A percentile compares a stretch with the other conserved stretches of the same genome.
Conservation (phyloP, 257 asterid species). For the Fraxinus excelsior region DNA sequence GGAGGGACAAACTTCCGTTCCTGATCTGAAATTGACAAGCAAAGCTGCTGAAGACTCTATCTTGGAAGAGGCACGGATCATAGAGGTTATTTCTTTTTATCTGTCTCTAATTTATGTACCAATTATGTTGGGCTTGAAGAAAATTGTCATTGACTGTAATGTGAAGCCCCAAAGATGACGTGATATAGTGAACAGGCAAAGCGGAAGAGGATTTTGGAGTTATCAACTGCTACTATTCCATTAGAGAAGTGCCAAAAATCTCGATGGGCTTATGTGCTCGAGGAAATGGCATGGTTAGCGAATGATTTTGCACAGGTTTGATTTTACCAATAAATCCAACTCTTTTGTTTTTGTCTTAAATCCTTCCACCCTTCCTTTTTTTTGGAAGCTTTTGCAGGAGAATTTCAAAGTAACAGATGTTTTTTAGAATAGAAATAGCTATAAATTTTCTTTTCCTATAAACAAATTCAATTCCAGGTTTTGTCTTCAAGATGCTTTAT, state of each 20-base stretch:
- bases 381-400: not conserved
- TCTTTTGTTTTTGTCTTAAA: not conserved
- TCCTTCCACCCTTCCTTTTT: not conserved
- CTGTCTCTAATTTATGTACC: not conserved
- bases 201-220: slow-evolving; percentile 67
- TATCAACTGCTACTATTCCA: slow-evolving; percentile 53
- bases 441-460: not conserved
- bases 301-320: slow-evolving; percentile 7
- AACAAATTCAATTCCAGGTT: not conserved
- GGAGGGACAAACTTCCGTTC: slow-evolving; percentile 25
- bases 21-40: slow-evolving; percentile 25
- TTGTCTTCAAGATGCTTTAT: not conserved
- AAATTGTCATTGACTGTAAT: slow-evolving; percentile 23
- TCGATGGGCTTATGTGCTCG: slow-evolving; percentile 92
- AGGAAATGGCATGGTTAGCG: slow-evolving; percentile 64
- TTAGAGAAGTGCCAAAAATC: slow-evolving; percentile 45
- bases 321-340: slow-evolving; percentile 8
- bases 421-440: not conserved
- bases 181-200: slow-evolving; percentile 68
- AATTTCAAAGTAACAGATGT: not conserved
- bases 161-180: slow-evolving; percentile 42
- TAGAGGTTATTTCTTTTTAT: slow-evolving; percentile 43
- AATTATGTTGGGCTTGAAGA: slow-evolving; percentile 16
- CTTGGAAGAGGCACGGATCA: slow-evolving; percentile 49
- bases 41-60: slow-evolving; percentile 43